Evolutionary conservation across 768 basidiomycete species (phyloP).

Genomic region (Exsudoporus frostii): DNA sequence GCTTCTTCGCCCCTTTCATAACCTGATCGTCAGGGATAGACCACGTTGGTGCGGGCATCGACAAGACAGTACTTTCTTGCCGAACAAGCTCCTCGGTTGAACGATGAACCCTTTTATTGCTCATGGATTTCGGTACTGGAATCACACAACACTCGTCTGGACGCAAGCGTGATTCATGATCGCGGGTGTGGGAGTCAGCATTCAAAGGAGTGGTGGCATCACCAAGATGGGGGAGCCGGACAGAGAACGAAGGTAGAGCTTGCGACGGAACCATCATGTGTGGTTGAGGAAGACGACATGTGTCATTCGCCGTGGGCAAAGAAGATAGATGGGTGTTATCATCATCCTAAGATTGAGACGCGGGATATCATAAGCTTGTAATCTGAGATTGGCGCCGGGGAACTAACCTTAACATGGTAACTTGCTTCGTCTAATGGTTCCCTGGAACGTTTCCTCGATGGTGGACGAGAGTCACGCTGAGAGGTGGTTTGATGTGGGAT

Average conservation of each 20-base stretch:
- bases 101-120: conserved; percentile 29
- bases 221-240: conserved; percentile 14
- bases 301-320: conserved; percentile 20
- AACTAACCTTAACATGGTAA: conserved; percentile 32
- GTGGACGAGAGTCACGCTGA: conserved; percentile 18
- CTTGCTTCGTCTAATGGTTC: conserved; percentile 26
- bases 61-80: conserved; percentile 23
- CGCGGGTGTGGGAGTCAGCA: conserved; percentile 16
- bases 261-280: conserved; percentile 27
- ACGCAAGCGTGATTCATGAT: conserved; percentile 21
- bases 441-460: conserved; percentile 33
- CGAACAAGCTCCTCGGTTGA: conserved; percentile 29
- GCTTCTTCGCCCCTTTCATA: conserved; percentile 33
- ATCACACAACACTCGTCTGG: conserved; percentile 23
- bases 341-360: conserved; percentile 28
- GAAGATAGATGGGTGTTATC: conserved; percentile 19
- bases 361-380: conserved; percentile 22
- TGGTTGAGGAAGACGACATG: conserved; percentile 22
- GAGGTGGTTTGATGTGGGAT: conserved; percentile 16
- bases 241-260: conserved; percentile 7
- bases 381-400: conserved; percentile 29
- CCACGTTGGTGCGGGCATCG: conserved; percentile 32
- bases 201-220: conserved; percentile 6
- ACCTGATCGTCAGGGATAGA: conserved; percentile 32
- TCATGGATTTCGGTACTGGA: conserved; percentile 19